Conservation (phyloP, 2,329 filamentous ascomycete species). For the Hymenoscyphus occultus region DNA sequence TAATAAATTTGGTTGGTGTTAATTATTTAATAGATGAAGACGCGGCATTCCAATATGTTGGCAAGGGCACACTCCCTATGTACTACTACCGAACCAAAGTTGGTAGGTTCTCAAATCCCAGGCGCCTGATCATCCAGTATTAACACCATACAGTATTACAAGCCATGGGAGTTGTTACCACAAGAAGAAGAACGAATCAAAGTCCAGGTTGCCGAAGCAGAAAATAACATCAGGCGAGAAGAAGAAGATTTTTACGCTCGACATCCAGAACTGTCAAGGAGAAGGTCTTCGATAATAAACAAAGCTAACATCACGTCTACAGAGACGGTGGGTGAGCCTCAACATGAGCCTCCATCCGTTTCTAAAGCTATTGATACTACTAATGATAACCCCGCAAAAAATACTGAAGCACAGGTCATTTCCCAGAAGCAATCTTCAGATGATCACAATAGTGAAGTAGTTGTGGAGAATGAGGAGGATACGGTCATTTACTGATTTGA, state of each 20-base stretch:
- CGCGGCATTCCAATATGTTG: constrained; percentile 69
- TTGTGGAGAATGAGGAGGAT: constrained; percentile 84
- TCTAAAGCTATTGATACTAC: constrained; percentile 39
- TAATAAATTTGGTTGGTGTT: not conserved
- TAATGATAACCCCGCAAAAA: constrained; percentile 36
- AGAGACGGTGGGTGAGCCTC: constrained; percentile 46
- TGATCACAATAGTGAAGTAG: constrained; percentile 71
- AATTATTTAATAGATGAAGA: constrained; percentile 48
- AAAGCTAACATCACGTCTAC: constrained; percentile 34
- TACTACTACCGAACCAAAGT: constrained; percentile 67
- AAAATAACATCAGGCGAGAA: constrained; percentile 64
- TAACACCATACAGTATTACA: constrained; percentile 64
- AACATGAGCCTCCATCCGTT: constrained; percentile 40
- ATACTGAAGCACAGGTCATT: constrained; percentile 31
- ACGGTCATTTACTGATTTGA: constrained; percentile 74
- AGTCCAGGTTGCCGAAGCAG: constrained; percentile 64
- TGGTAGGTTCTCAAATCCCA: constrained; percentile 56
- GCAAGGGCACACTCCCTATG: constrained; percentile 69
- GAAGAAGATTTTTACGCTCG: constrained; percentile 56
- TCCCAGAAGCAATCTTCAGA: constrained; percentile 48
- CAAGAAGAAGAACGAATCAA: constrained; percentile 70
- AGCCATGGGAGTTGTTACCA: constrained; percentile 71
- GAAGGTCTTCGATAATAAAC: constrained; percentile 24
- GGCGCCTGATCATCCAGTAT: not conserved
- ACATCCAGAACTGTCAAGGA: constrained; percentile 36